phyloP scores from a whole-genome alignment of 306 rosid genomes.

The Prunus dulcis region DNA sequence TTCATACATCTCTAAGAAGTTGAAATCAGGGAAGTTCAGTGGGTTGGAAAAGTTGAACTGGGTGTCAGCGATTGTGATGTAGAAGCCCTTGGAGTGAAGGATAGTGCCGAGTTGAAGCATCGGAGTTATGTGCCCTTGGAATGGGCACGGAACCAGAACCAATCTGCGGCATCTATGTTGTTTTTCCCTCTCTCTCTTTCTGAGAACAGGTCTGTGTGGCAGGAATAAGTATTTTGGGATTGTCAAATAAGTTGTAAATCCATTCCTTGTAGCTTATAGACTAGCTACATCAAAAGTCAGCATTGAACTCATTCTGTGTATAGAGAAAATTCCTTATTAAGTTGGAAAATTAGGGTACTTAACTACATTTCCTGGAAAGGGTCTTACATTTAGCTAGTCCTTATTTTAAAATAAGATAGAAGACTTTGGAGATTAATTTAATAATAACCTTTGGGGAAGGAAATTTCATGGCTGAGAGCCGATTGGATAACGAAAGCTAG shows the following conservation, averaged over 20 bases:
- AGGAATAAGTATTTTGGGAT: background rate
- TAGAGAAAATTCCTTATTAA: background rate
- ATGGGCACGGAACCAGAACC: constrained; percentile 44
- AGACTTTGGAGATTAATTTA: background rate
- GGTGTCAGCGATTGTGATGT: constrained; percentile 39
- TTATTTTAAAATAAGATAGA: background rate
- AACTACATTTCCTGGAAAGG: background rate
- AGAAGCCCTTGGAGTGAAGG: constrained; percentile 47
- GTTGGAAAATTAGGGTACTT: background rate
- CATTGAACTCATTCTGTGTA: background rate
- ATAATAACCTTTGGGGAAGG: background rate
- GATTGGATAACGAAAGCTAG: background rate
- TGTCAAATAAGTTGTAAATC: background rate
- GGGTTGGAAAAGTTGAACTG: constrained; percentile 41
- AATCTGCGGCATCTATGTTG: constrained; percentile 17
- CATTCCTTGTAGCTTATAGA: background rate
- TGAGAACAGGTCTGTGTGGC: background rate
- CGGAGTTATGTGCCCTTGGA: constrained; percentile 56
- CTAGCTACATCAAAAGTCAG: background rate
- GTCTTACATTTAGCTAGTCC: background rate
- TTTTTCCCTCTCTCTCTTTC: background rate
- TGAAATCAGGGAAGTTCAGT: constrained; percentile 31
- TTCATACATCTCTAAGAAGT: constrained; percentile 28
- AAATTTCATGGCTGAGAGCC: background rate
- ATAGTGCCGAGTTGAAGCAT: constrained; percentile 53